These are phyloP conservation scores for Lichtheimia corymbifera DNA, from an alignment of 371 early-diverging fungal species.

Conservation along the genomic window DNA sequence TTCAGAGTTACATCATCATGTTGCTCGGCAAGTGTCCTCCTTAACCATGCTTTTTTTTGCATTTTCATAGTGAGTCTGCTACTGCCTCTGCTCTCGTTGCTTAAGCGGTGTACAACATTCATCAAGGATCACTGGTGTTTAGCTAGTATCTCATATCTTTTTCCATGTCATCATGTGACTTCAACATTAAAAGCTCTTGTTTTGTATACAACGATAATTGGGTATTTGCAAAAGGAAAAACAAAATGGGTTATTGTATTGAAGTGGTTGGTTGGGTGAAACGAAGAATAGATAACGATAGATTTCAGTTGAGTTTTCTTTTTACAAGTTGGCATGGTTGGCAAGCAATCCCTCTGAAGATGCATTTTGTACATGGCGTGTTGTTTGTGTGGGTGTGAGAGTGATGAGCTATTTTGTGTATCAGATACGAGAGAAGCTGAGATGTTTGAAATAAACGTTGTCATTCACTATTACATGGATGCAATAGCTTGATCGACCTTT, in stretches of 20 bases:
- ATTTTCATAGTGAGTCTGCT: constrained; percentile 49
- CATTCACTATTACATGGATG: background rate
- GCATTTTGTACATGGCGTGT: no score
- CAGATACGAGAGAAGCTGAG: background rate
- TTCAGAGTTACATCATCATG: constrained; percentile 7
- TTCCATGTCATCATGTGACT: background rate
- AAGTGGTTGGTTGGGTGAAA: no score
- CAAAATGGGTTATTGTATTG: constrained; percentile 7
- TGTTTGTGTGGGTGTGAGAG: no score
- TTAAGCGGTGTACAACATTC: constrained; percentile 18
- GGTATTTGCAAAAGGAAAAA: constrained; percentile 7
- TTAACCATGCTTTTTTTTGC: constrained; percentile 31
- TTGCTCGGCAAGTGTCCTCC: constrained; percentile 46
- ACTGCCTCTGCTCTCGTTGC: constrained; percentile 55
- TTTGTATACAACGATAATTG: background rate
- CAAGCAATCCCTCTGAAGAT: no score
- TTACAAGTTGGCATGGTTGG: no score
- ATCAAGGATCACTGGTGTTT: background rate
- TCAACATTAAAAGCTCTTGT: no score
- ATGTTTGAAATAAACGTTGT: no score
- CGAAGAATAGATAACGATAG: no score
- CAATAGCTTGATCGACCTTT: constrained; percentile 35
- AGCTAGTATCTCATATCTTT: constrained; percentile 4
- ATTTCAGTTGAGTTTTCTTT: no score
- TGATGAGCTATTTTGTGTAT: background rate